Base-by-base conservation (phyloP, 2,329 filamentous ascomycete species). In the Verticillium tricorpus region DNA sequence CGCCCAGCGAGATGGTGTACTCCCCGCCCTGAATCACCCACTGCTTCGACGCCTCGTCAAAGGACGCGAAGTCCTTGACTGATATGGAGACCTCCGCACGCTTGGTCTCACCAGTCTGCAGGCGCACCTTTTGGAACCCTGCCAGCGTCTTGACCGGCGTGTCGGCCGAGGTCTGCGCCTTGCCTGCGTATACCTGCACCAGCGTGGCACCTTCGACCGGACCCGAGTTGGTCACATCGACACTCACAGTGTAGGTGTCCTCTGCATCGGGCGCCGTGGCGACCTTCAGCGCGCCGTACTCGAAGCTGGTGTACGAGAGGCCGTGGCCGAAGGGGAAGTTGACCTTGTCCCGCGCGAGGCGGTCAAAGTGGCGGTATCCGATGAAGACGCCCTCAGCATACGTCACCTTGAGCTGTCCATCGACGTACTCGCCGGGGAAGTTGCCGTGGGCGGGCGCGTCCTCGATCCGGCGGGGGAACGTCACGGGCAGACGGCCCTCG, bases 301-400 rank as follows among this genome's bases (percentile, higher is more conserved):
- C 76, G 71, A 87, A 92, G 1, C 75, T 82, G 3, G 85, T 89
- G 76, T 90, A 90, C 31, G 84, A 86, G 25, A 89, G 77, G 45
- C 82, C 88, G 68, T 88, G 84, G 8, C 88, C 88, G 67, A 91
- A 91, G 57, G 86, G 79, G 72, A 90, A 90, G 32, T 85, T 80
- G 0, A 86, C 80, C 17, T 80, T 78, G n/a, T 84, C 80, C 40
- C 80, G 76, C 1, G 79, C 77, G n/a, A 72, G 61, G 66, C 85
- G 87, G 68, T 91, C 87, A 68, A 88, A 90, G 74, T 85, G 85
- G 22, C 87, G 79, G 72, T 91, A 90, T 1, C 88, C 88, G 40
- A 90, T 79, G 69, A 88, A 90, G 55, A 91, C 81, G 57, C 88
- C 88, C 71, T 90, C 88, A n/a, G 85, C 85, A 66, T 90, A 90